Evolutionary conservation across 2,329 filamentous ascomycete species (phyloP).

Genomic region (Aureobasidium uvarum): DNA sequence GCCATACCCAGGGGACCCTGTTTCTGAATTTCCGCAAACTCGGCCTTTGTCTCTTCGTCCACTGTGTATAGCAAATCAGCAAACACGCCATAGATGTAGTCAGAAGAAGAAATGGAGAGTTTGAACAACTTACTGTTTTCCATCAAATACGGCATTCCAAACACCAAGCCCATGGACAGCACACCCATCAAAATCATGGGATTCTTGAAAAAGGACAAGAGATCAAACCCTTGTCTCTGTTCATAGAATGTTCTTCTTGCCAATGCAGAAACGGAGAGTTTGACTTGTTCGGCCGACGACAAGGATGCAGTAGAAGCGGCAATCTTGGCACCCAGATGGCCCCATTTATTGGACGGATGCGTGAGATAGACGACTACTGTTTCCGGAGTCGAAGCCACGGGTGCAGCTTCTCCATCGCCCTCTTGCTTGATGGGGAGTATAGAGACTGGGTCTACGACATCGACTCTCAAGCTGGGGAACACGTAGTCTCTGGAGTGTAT

Average conservation of each 20-base stretch:
- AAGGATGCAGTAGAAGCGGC: conserved; percentile 30
- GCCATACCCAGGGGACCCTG: conserved; percentile 57
- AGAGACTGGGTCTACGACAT: conserved; percentile 54
- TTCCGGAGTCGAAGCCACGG: conserved; percentile 35
- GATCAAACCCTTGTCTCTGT: conserved; percentile 62
- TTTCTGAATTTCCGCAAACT: conserved; percentile 89
- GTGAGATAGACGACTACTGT: conserved; percentile 74
- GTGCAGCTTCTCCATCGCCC: conserved; percentile 28
- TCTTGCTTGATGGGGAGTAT: conserved; percentile 31
- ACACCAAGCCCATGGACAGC: conserved; percentile 75
- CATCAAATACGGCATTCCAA: conserved; percentile 93
- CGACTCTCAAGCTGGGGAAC: conserved; percentile 78
- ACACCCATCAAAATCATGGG: conserved; percentile 95
- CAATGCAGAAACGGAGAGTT: conserved; percentile 62
- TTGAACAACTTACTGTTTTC: conserved; percentile 79
- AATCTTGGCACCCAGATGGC: conserved; percentile 70
- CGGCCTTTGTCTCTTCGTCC: conserved; percentile 92
- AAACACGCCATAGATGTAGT: neutral
- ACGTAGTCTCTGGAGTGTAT: conserved; percentile 70
- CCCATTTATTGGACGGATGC: conserved; percentile 86
- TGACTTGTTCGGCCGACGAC: conserved; percentile 43
- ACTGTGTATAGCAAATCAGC: conserved; percentile 55
- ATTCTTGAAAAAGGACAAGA: conserved; percentile 82
- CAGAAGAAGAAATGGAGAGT: neutral
- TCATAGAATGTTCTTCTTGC: conserved; percentile 72